Base-by-base conservation (phyloP, 768 basidiomycete genomes). In the Mycena chlorophos region DNA sequence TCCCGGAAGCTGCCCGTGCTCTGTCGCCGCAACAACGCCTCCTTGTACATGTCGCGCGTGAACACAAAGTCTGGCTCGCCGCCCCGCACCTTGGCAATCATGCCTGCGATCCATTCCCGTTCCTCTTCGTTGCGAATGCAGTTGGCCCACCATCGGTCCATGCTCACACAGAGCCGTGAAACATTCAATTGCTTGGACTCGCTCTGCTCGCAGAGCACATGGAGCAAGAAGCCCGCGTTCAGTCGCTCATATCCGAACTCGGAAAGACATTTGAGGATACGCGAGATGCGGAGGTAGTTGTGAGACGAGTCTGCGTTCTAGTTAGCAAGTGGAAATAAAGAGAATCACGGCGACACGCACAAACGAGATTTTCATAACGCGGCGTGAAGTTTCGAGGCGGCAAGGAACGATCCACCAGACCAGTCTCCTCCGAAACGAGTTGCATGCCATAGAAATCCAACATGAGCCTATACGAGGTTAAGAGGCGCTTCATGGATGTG, bases 381-480 rank as follows among this genome's bases (percentile, higher is more conserved):
- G 75, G 59, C n/a, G 54, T 66, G 64, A 78, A 85, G 62, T 83
- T 77, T 45, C 74, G 67, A 29, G 81, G 82, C 28, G 73, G 76
- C 50, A 73, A 51, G 17, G 74, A 71, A 34, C 88, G 83, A 27
- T 75, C 76, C 16, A 90, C 62, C 23, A 85, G 75, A 3, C 88
- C 88, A 0, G 85, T 83, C 37, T 82, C 78, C 23, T 70, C 62
- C 30, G 79, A 79, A 37, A 83, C 69, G 28, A 90, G 78, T 26
- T 75, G 74, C 86, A 90, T 88, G 22, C 88, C 89, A 65, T 88
- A 91, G 71, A 91, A 90, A 67, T 87, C 86, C 25, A 91, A 79
- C 85, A 92, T 88, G 62, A 90, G 77, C 58, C 69, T 72, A 68
- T 89, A 90, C 19, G 88, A 89, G 26, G 68, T 69, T 3, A 84